Conservation (phyloP, 768 basidiomycete species). For the Leccinum subgranulosum region DNA sequence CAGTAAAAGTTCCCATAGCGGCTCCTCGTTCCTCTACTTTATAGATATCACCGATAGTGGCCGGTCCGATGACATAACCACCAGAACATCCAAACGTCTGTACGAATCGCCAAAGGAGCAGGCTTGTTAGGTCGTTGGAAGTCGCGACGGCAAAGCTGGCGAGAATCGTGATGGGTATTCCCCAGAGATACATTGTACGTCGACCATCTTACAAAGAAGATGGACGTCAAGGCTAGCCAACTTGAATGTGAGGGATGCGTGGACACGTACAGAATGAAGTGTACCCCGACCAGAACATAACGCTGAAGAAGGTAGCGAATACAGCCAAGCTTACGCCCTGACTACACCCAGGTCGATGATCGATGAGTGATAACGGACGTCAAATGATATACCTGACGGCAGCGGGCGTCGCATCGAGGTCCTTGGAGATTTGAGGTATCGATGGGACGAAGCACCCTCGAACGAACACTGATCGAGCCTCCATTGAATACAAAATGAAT, state of each 20-base stretch:
- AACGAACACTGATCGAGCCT: constrained; percentile 52
- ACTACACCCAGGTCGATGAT: constrained; percentile 47
- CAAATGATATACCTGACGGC: constrained; percentile 48
- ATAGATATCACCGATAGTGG: constrained; percentile 66
- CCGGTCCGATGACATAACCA: constrained; percentile 53
- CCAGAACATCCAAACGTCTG: constrained; percentile 65
- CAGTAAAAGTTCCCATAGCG: constrained; percentile 59
- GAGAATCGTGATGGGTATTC: constrained; percentile 55
- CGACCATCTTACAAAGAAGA: constrained; percentile 53
- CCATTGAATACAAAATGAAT: background rate
- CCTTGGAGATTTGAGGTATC: constrained; percentile 68
- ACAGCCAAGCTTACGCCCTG: constrained; percentile 21
- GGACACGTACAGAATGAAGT: constrained; percentile 45
- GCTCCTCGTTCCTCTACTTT: constrained; percentile 57
- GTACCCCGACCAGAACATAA: constrained; percentile 51
- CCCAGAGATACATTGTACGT: constrained; percentile 52
- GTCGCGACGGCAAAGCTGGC: constrained; percentile 60
- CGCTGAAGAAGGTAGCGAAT: constrained; percentile 42
- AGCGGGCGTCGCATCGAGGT: constrained; percentile 54
- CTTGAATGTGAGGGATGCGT: background rate
- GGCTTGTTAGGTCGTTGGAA: constrained; percentile 37
- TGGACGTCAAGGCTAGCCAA: background rate
- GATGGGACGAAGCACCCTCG: constrained; percentile 69
- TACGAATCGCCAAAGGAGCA: constrained; percentile 62
- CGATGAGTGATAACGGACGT: constrained; percentile 10